phyloP scores from a whole-genome alignment of 306 rosid genomes.

The Macrotyloma uniflorum region DNA sequence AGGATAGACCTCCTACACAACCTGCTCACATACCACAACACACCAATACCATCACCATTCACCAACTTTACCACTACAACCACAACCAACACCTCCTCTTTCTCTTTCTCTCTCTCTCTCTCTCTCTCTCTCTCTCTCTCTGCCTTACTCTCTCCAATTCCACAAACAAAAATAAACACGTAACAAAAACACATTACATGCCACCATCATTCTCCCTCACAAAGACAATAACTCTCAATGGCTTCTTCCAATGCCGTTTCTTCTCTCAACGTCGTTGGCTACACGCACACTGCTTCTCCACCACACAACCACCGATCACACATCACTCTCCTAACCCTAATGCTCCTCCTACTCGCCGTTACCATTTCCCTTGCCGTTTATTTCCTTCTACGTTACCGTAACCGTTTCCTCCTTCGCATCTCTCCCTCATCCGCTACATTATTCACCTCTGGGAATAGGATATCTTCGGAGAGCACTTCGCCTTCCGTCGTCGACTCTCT shows the following conservation, averaged over 20 bases:
- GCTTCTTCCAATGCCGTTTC: constrained; percentile 24
- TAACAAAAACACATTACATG: constrained; percentile 5
- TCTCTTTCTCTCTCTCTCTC: constrained; percentile 15
- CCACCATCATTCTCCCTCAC: background rate
- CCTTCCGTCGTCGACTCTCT: constrained; percentile 47
- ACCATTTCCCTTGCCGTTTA: constrained; percentile 48
- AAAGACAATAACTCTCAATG: background rate
- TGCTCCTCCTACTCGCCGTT: constrained; percentile 51
- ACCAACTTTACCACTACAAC: constrained; percentile 35
- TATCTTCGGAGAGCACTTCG: constrained; percentile 46
- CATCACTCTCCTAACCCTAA: constrained; percentile 42
- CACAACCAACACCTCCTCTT: constrained; percentile 2
- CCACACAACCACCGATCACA: constrained; percentile 29
- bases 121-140: background rate
- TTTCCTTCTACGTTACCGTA: constrained; percentile 59
- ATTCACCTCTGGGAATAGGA: constrained; percentile 36
- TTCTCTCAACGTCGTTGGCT: constrained; percentile 22
- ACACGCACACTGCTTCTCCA: background rate
- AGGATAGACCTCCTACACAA: background rate
- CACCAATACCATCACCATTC: constrained; percentile 27
- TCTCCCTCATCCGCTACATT: constrained; percentile 23
- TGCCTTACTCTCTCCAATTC: background rate
- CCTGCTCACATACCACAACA: constrained; percentile 11
- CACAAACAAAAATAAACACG: background rate
- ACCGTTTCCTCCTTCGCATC: constrained; percentile 37